phyloP scores from a whole-genome alignment of 2,329 filamentous ascomycete genomes.

The Phaeosphaeriaceae sp. region DNA sequence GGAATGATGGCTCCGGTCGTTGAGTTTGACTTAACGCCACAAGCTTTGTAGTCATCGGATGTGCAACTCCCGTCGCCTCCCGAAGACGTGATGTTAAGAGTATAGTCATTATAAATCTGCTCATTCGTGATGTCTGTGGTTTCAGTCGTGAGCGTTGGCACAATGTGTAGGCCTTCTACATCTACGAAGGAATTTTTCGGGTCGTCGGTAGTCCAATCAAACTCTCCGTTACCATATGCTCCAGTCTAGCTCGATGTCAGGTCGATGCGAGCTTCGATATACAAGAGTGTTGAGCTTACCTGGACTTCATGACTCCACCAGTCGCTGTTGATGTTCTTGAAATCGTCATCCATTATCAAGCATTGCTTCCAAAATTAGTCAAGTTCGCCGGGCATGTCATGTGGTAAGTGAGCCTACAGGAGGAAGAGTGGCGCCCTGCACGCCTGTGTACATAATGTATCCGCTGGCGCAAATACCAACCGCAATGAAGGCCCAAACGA shows the following conservation, averaged over 20 bases:
- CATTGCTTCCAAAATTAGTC: constrained; percentile 20
- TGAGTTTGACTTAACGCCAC: constrained; percentile 74
- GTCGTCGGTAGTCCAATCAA: constrained; percentile 74
- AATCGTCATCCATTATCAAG: constrained; percentile 63
- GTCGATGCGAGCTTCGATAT: not conserved
- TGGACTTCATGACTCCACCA: constrained; percentile 78
- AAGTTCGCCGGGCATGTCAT: not conserved
- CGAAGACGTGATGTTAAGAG: constrained; percentile 33
- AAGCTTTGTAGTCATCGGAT: constrained; percentile 63
- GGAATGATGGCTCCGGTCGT: constrained; percentile 78
- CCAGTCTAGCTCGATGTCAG: constrained; percentile 53
- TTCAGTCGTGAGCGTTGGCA: constrained; percentile 72
- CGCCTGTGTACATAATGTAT: constrained; percentile 29
- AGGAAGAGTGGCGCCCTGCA: constrained; percentile 18
- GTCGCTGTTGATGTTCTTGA: constrained; percentile 61
- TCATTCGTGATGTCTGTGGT: constrained; percentile 69
- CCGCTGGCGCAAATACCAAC: constrained; percentile 19
- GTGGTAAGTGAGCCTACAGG: constrained; percentile 11
- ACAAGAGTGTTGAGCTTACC: not conserved
- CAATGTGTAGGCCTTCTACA: constrained; percentile 73
- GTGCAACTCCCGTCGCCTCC: constrained; percentile 68
- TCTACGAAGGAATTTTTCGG: constrained; percentile 77
- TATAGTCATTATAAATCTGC: constrained; percentile 65
- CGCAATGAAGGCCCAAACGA: constrained; percentile 20
- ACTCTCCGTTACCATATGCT: constrained; percentile 73